Percentiles rank a stretch among this genome's conserved stretches.
phyloP scores from a whole-genome alignment of 2,329 filamentous ascomycete species.

The Fusarium algeriense region DNA sequence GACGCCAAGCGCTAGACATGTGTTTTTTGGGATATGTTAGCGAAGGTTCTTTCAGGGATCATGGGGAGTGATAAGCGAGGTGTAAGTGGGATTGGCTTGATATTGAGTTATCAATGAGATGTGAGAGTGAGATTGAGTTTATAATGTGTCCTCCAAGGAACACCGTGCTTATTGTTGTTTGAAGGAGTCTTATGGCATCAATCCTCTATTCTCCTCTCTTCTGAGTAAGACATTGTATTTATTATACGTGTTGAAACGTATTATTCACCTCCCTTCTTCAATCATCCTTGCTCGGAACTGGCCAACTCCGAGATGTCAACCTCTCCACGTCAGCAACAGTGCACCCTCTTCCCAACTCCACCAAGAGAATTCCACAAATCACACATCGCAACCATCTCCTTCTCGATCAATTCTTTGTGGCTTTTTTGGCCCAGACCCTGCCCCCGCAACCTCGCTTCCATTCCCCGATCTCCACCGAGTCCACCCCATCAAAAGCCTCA shows the following conservation, averaged over 20 bases:
- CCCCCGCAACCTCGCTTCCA: slow-evolving; percentile 40
- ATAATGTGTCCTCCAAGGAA: neutral
- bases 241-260: neutral
- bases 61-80: slow-evolving; percentile 34
- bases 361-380: slow-evolving; percentile 25
- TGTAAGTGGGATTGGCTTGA: neutral
- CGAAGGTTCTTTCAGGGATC: slow-evolving; percentile 11
- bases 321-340: slow-evolving; percentile 27
- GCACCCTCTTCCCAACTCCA: slow-evolving; percentile 3
- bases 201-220: neutral
- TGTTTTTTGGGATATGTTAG: slow-evolving; percentile 14
- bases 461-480: slow-evolving; percentile 3
- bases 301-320: slow-evolving; percentile 23
- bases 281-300: slow-evolving; percentile 25
- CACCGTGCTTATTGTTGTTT: neutral
- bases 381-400: slow-evolving; percentile 10
- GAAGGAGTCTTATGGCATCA: neutral
- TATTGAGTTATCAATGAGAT: too few species aligned
- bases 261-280: slow-evolving; percentile 7
- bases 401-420: slow-evolving; percentile 23
- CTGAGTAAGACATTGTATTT: neutral
- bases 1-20: slow-evolving; percentile 10
- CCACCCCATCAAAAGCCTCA: slow-evolving; percentile 10
- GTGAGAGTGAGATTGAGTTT: neutral
- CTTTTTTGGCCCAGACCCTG: slow-evolving; percentile 7